phyloP scores from a whole-genome alignment of 495 filamentous ascomycete genomes.

The Penicillium angulare region DNA sequence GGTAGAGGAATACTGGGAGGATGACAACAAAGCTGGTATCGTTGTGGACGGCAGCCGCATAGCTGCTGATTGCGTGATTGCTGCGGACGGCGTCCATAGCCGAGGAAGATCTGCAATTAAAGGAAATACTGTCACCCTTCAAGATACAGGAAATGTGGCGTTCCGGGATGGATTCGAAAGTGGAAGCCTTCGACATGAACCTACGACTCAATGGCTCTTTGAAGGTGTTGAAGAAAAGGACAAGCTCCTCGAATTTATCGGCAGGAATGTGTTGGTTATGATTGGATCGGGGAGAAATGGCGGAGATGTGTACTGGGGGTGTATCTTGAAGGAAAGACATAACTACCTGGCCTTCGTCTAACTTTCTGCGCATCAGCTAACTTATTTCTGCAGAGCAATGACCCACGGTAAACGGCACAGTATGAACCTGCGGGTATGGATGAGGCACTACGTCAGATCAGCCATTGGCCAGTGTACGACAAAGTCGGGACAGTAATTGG shows the following conservation, averaged over 20 bases:
- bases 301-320: slow-evolving; percentile 4
- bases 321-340: neutral
- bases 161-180: slow-evolving; percentile 6
- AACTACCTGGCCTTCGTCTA: neutral
- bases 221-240: slow-evolving; percentile 3
- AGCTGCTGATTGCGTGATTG: slow-evolving; percentile 16
- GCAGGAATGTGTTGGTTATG: neutral
- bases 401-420: too few species aligned
- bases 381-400: neutral
- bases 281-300: slow-evolving; percentile 3
- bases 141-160: neutral
- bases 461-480: neutral
- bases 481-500: neutral
- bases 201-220: slow-evolving; percentile 2
- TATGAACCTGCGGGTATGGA: slow-evolving; percentile 2
- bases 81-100: slow-evolving; percentile 42
- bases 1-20: slow-evolving; percentile 15
- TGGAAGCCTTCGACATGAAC: neutral
- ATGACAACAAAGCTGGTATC: slow-evolving; percentile 8
- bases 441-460: neutral
- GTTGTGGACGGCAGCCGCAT: slow-evolving; percentile 1
- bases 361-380: neutral
- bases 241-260: slow-evolving; percentile 1
- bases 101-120: slow-evolving; percentile 28
- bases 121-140: slow-evolving; percentile 17